Base-by-base conservation (phyloP, 345 rosid species). In the Tarenaya hassleriana region DNA sequence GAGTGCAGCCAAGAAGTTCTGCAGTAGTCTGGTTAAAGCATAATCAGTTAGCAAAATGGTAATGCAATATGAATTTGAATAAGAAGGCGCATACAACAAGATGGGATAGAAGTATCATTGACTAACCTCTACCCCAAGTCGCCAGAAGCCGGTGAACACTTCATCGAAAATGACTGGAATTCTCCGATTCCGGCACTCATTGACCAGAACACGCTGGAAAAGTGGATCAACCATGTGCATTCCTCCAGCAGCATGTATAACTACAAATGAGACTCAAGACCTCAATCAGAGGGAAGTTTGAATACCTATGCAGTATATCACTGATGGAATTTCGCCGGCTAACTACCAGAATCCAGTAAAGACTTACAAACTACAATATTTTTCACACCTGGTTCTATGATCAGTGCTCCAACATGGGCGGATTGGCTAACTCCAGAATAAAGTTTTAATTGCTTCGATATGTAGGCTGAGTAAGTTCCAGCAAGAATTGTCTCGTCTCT, bases 181-280 rank as follows among this genome's bases (percentile, higher is more conserved):
- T 43, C 77, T 83, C 48, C 61, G 69, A 10, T 47, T 69, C 44
- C 72, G 94, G 52, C 95, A 85, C 69, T 85, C 94, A n/a, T 68
- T 75, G 58, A 92, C 83, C 51, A 92, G 88, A 58, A 77, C 70
- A 58, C 88, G 71, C 68, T 92, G 98, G 66, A 83, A 92, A 55
- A 92, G 94, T 17, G 96, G 98, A 77, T 92, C 97, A 64, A 92
- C 71, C 95, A 88, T 81, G 60, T 75, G 85, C 98, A 92, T 92
- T 54, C 98, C 98, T 61, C 95, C 98, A 68, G 98, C 73, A 55
- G 74, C 98, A 71, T 85, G 97, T 61, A 92, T 70, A 52, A 92
- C 98, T 92, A 63, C 54, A 73, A 34, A 63, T 50, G 18, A 61
- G 29, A 52, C 14, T 37, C 0, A 3, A 32, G 20, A 49, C 5